A percentile compares a stretch with the other conserved stretches of the same genome.
Evolutionary conservation across 2,329 filamentous ascomycete genomes (phyloP).

Genomic region (Capronia epimyces): DNA sequence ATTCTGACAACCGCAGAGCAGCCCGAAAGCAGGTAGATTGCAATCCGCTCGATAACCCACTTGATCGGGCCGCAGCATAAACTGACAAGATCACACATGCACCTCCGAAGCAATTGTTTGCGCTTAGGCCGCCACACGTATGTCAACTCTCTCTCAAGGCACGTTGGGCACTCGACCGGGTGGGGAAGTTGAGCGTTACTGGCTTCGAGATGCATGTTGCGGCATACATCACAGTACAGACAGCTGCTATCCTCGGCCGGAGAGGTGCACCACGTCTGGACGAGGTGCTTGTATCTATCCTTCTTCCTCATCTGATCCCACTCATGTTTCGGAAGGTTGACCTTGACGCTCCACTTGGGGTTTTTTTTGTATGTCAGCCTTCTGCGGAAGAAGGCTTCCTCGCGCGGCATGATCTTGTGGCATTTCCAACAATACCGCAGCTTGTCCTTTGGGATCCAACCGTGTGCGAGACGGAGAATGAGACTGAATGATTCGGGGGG

Average conservation of each 20-base stretch:
- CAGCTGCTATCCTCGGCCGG: conserved; percentile 17
- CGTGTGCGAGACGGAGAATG: conserved; percentile 25
- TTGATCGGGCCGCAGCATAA: not conserved
- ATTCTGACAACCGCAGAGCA: conserved; percentile 1
- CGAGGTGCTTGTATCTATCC: conserved; percentile 18
- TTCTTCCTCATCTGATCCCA: conserved; percentile 21
- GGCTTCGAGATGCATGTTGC: not conserved
- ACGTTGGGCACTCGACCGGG: conserved; percentile 18
- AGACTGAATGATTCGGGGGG: conserved; percentile 17
- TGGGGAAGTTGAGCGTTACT: not conserved
- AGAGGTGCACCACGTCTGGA: conserved; percentile 21
- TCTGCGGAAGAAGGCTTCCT: conserved; percentile 17
- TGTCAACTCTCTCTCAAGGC: conserved; percentile 19
- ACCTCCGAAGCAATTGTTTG: conserved; percentile 10
- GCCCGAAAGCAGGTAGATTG: conserved; percentile 2
- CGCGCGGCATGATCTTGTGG: conserved; percentile 23
- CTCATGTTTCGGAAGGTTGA: conserved; percentile 8
- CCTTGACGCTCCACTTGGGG: conserved; percentile 16
- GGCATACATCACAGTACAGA: conserved; percentile 19
- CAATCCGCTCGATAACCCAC: conserved; percentile 1
- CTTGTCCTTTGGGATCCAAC: conserved; percentile 24
- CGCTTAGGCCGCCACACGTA: conserved; percentile 5
- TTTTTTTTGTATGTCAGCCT: conserved; percentile 16
- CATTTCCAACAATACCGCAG: conserved; percentile 26
- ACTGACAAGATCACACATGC: not conserved